Evolutionary conservation across 306 rosid genomes (phyloP), one percentile per base, ranked within the genome.

Genomic region (Pueraria montana): DNA sequence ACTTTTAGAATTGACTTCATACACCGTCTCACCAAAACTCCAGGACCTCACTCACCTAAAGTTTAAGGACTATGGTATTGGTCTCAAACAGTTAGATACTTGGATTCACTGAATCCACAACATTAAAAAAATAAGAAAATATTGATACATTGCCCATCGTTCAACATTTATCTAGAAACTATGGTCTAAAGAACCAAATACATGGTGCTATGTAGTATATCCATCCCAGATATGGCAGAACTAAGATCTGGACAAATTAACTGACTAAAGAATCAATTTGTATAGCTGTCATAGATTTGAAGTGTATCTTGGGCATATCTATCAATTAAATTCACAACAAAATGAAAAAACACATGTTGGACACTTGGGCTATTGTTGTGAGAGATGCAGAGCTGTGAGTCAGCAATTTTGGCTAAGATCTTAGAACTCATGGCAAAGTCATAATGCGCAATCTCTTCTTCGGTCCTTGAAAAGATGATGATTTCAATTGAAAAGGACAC

Each of bases 381-480:
- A 70, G 32, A 71, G 7, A 18, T 68, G 52, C 8, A 18, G 11
- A n/a, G 43, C 2, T 42, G 2, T 71, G 80, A 83, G 67, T 83
- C 87, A 76, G 81, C 69, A 82, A 38, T 84, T 86, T 46, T 50
- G 85, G 85, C 87, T 80, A 64, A 49, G 76, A 30, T 68, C 76
- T 74, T 72, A 26, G 66, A 59, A 65, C 24, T 52, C 4, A 62
- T 74, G 69, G 32, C 58, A 63, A 58, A 84, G 64, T 74, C 84
- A 67, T 34, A 73, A 61, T 38, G 43, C 30, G 46, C 21, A 55
- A 63, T 23, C 76, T 73, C 66, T 58, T 74, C 77, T 24, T 48
- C 14, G 49, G 21, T 53, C 74, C 55, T 65, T 72, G 55, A 67
- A 56, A 85, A 58, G 20, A 74, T 83, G 42, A 23, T 83, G 77